Conservation (phyloP, 345 rosid species). For the Bruguiera parviflora region DNA sequence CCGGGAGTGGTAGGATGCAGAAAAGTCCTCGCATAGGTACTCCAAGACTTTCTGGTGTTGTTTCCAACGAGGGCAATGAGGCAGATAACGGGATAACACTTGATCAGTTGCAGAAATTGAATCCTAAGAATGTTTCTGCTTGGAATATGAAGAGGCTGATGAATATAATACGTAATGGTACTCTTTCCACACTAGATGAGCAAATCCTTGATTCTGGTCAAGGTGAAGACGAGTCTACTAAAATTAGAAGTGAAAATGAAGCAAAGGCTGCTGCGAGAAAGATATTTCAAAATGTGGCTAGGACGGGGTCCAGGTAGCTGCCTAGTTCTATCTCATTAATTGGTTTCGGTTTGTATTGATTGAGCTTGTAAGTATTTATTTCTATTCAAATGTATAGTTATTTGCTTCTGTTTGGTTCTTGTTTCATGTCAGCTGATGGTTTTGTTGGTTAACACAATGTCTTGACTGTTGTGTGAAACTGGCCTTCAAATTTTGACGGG, state of each 20-base stretch:
- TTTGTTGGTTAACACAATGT: background rate
- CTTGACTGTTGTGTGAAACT: background rate
- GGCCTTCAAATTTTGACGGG: background rate
- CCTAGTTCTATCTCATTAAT: background rate
- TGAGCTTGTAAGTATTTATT: background rate
- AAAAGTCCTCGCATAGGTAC: conserved; percentile 27
- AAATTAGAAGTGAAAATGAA: conserved; percentile 31
- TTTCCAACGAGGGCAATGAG: conserved; percentile 16
- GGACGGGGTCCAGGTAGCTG: conserved; percentile 26
- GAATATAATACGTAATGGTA: conserved; percentile 27
- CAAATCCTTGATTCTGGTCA: conserved; percentile 15
- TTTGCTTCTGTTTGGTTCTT: background rate
- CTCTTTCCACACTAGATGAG: conserved; percentile 29
- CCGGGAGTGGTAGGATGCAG: conserved; percentile 27
- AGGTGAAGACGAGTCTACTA: conserved; percentile 30
- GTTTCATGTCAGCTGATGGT: background rate
- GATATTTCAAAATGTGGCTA: conserved; percentile 32
- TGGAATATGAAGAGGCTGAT: conserved; percentile 41
- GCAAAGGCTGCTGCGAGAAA: conserved; percentile 33
- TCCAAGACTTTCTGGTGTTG: conserved; percentile 20
- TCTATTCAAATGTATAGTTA: background rate
- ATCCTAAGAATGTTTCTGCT: conserved; percentile 31
- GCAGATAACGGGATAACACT: conserved; percentile 26
- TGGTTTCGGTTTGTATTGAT: background rate
- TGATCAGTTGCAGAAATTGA: conserved; percentile 32